Conservation (phyloP, 805 yeast genomes). For the Wickerhamiella spandovensis region DNA sequence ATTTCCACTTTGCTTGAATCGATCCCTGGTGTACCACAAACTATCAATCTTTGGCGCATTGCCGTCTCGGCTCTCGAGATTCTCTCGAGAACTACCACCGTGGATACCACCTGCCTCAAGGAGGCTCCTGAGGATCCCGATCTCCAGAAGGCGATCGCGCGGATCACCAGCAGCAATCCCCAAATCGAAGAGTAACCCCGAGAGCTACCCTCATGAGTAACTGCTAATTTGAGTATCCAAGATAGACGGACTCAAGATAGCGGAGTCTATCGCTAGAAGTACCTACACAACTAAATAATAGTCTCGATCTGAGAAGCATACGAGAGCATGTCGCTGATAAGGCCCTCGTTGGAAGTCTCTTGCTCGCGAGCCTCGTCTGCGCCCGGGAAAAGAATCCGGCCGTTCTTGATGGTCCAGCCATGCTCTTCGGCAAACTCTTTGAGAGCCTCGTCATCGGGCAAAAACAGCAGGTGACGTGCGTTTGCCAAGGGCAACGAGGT, state of each 20-base stretch:
- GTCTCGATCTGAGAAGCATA: constrained; percentile 90
- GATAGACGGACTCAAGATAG: no score
- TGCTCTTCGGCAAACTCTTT: constrained; percentile 38
- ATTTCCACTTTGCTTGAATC: background rate
- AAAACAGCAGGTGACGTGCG: constrained; percentile 67
- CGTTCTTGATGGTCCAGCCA: constrained; percentile 48
- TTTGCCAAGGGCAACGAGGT: constrained; percentile 63
- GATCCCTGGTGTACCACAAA: background rate
- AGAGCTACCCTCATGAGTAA: no score
- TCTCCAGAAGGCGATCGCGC: background rate
- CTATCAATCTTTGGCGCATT: background rate
- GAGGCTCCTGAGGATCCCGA: background rate
- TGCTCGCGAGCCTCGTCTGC: constrained; percentile 26
- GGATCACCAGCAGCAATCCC: no score
- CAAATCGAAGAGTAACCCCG: no score
- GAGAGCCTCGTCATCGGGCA: constrained; percentile 43
- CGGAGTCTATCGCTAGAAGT: background rate
- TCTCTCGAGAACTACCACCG: background rate
- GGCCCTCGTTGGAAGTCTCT: constrained; percentile 28
- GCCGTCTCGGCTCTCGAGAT: background rate
- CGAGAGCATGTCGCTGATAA: constrained; percentile 60
- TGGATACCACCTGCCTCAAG: background rate
- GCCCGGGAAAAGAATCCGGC: constrained; percentile 24
- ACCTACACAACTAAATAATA: constrained; percentile 43
- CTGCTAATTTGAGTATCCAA: no score